Conservation (phyloP, 768 basidiomycete species). For the Tylopilus intermedius region DNA sequence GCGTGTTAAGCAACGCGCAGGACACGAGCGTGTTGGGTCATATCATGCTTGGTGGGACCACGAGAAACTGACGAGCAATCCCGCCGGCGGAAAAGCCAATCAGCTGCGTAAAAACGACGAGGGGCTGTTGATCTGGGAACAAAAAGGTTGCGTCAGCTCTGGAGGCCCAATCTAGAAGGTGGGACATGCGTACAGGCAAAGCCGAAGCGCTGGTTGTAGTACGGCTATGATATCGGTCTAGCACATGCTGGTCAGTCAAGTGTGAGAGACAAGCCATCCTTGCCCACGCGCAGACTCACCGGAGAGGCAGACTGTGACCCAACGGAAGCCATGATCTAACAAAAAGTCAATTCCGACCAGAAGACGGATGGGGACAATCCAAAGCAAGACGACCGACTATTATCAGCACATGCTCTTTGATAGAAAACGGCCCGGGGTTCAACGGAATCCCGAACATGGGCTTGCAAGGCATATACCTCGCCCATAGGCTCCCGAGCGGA, state of each 20-base stretch:
- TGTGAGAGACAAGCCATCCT: background rate
- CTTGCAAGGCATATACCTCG: conserved; percentile 48
- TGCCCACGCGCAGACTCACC: conserved; percentile 21
- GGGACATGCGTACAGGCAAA: conserved; percentile 46
- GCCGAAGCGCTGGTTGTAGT: conserved; percentile 60
- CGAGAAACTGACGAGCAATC: conserved; percentile 69
- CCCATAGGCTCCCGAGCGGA: conserved; percentile 60
- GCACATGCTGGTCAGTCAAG: background rate
- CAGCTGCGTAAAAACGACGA: conserved; percentile 70
- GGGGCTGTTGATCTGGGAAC: conserved; percentile 64
- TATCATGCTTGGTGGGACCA: conserved; percentile 52
- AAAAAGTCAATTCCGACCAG: conserved; percentile 24
- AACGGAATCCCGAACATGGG: conserved; percentile 55
- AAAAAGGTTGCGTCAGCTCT: background rate
- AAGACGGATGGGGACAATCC: conserved; percentile 25
- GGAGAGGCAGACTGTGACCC: conserved; percentile 62
- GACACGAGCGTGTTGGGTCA: conserved; percentile 76
- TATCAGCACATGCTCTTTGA: conserved; percentile 72
- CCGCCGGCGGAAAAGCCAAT: conserved; percentile 85
- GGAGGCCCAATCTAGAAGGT: background rate
- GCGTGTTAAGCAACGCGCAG: conserved; percentile 72
- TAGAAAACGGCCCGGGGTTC: conserved; percentile 72
- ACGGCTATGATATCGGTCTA: conserved; percentile 71
- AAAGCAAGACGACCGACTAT: conserved; percentile 39
- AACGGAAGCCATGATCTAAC: conserved; percentile 50